A percentile compares a stretch with the other conserved stretches of the same genome.
Conservation (phyloP, 164 flowering plant genomes). For the Berberis vulgaris region DNA sequence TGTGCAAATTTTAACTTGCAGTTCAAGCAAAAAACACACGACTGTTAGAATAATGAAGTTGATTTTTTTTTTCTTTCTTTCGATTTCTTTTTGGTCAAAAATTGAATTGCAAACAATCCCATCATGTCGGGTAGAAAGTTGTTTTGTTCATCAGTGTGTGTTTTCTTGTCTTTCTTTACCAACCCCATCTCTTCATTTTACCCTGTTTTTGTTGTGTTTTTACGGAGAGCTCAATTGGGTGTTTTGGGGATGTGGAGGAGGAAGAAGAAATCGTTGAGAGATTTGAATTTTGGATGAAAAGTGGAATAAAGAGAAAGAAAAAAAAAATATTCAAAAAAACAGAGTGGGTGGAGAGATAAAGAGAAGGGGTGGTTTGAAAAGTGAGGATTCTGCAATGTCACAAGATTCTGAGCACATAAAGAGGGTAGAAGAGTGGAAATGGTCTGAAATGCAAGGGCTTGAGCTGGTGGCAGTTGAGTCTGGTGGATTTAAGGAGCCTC, state of each 20-base stretch:
- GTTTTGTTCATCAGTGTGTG: conserved; percentile 4
- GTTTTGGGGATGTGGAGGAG: too few species aligned
- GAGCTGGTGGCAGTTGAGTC: conserved; percentile 31
- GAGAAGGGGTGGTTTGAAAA: conserved; percentile 13
- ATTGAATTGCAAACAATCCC: not conserved
- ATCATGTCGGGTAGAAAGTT: conserved; percentile 6
- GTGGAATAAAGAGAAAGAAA: not conserved
- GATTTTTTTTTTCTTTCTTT: not conserved
- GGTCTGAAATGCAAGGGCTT: conserved; percentile 83
- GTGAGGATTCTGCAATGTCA: conserved; percentile 42
- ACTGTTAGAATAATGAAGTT: not conserved
- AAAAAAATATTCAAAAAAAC: conserved; percentile 7
- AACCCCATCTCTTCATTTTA: not conserved
- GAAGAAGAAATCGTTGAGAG: too few species aligned
- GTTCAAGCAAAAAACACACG: not conserved
- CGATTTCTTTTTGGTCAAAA: conserved; percentile 4
- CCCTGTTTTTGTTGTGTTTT: not conserved
- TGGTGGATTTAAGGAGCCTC: not conserved
- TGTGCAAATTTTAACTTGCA: not conserved
- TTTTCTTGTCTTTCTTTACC: conserved; percentile 4
- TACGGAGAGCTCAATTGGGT: too few species aligned
- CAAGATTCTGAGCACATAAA: conserved; percentile 66
- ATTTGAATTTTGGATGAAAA: not conserved
- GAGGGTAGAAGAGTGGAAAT: conserved; percentile 75
- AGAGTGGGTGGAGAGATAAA: not conserved